Base-by-base conservation (phyloP, 2,329 filamentous ascomycete genomes). In the Xylaria sp. region DNA sequence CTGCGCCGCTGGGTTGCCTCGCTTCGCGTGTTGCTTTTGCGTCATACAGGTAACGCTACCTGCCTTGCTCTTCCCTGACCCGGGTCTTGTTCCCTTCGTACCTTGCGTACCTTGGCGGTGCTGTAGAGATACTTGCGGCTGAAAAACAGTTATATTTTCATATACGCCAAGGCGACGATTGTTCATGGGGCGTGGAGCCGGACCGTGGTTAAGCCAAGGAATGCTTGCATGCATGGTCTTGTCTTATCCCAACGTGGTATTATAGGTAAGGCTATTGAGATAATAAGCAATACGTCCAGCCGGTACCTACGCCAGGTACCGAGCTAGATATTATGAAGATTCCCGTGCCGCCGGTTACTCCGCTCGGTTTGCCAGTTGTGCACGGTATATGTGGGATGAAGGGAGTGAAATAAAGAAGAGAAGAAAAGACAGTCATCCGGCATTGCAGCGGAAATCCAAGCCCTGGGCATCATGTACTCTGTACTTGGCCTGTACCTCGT, bases 221-320 rank as follows among this genome's bases (percentile, higher is more conserved):
- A 34, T 20, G 48, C 20, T 13, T 30, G 55, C 39, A 52, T 48
- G 59, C 62, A 63, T 63, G 64, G 67, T 58, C 55, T 59, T 65
- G 57, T 50, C 60, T 28, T 65, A 58, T 60, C 55, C 48, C 55
- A 69, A 58, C 48, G 68, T 70, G 43, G 66, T 68, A 69, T 69
- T 68, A 69, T 69, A 66, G 55, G 68, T 52, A 66, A 43, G 62
- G 66, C 60, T 70, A 70, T 70, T 70, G 60, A 55, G 41, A 63
- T 59, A 65, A 67, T 67, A 67, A 69, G 67, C 67, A 69, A 69
- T 66, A 68, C 59, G 58, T 12, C 48, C 66, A 66, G 66, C 63
- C 63, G 15, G 50, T 48, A 60, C 58, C 25, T 58, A 9, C 18
- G 9, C 32, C 36, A 57, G 53, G 23, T 62, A 34, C 50, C 50